These are phyloP conservation scores for Naganishia onofrii DNA, from an alignment of 768 basidiomycete genomes.

Conservation along the genomic window DNA sequence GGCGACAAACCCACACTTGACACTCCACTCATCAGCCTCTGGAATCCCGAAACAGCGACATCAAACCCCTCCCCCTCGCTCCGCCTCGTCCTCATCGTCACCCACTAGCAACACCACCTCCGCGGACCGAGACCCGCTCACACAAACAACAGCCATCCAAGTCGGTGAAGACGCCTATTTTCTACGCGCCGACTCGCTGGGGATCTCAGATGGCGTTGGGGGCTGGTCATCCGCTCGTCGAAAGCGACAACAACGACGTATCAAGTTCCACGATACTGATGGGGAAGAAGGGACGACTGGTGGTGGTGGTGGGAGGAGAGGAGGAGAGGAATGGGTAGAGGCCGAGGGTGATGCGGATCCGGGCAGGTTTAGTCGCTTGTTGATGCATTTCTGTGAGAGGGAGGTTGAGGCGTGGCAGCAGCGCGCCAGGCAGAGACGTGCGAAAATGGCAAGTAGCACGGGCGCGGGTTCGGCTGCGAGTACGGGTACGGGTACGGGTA, in stretches of 20 bases:
- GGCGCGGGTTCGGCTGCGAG: too few species aligned
- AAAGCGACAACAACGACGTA: constrained; percentile 6
- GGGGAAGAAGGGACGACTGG: neutral
- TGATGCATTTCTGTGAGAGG: constrained; percentile 71
- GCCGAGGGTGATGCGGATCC: constrained; percentile 53
- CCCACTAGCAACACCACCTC: too few species aligned
- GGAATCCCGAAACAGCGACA: constrained; percentile 71
- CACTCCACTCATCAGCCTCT: constrained; percentile 69
- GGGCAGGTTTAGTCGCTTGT: constrained; percentile 60
- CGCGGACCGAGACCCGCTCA: constrained; percentile 48
- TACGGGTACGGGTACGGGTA: too few species aligned
- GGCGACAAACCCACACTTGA: constrained; percentile 51
- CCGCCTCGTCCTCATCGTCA: constrained; percentile 32
- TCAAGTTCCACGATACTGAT: constrained; percentile 2
- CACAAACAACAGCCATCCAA: constrained; percentile 39
- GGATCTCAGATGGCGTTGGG: constrained; percentile 92
- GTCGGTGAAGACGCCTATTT: constrained; percentile 89
- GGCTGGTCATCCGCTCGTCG: constrained; percentile 65
- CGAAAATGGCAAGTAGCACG: neutral
- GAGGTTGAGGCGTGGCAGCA: constrained; percentile 35
- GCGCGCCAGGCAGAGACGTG: too few species aligned
- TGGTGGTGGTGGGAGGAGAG: too few species aligned
- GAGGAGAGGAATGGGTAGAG: neutral
- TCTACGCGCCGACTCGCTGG: constrained; percentile 68
- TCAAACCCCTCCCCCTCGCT: constrained; percentile 28